Evolutionary conservation across 768 basidiomycete species (phyloP).

Genomic region (Lentinula aciculospora): DNA sequence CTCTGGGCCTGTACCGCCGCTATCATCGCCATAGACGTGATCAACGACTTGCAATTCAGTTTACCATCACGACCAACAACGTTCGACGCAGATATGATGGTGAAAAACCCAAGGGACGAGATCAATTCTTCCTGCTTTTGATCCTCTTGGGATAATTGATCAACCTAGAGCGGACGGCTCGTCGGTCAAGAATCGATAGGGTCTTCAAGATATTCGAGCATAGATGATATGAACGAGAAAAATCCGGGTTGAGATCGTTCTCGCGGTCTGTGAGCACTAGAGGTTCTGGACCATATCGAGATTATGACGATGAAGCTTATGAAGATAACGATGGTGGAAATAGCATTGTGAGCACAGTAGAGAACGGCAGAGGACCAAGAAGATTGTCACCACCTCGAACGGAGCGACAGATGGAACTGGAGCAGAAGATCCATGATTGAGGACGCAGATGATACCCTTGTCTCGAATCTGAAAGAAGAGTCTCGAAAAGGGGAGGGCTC

Average conservation of each 20-base stretch:
- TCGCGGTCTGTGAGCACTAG: not conserved
- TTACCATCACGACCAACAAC: not conserved
- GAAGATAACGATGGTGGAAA: not conserved
- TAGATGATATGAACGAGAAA: not conserved
- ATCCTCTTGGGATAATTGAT: not conserved
- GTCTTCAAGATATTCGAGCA: slow-evolving; percentile 1
- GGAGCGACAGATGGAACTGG: slow-evolving; percentile 5
- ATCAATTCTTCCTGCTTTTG: not conserved
- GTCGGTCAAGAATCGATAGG: not conserved
- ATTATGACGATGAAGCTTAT: not conserved
- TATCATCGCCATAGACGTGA: not conserved
- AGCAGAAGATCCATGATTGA: slow-evolving; percentile 4
- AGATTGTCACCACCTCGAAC: slow-evolving; percentile 1
- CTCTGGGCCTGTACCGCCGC: not conserved
- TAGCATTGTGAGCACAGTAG: not conserved
- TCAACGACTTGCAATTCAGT: not conserved
- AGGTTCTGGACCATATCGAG: not conserved
- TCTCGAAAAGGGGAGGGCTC: not conserved
- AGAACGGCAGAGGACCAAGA: not conserved
- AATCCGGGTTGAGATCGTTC: not conserved
- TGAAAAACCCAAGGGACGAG: not conserved
- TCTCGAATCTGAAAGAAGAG: not conserved
- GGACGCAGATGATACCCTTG: not conserved
- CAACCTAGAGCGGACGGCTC: not conserved
- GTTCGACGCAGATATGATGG: slow-evolving; percentile 2